phyloP scores from a whole-genome alignment of 2,329 filamentous ascomycete genomes.

The Colletotrichum endophyticum region DNA sequence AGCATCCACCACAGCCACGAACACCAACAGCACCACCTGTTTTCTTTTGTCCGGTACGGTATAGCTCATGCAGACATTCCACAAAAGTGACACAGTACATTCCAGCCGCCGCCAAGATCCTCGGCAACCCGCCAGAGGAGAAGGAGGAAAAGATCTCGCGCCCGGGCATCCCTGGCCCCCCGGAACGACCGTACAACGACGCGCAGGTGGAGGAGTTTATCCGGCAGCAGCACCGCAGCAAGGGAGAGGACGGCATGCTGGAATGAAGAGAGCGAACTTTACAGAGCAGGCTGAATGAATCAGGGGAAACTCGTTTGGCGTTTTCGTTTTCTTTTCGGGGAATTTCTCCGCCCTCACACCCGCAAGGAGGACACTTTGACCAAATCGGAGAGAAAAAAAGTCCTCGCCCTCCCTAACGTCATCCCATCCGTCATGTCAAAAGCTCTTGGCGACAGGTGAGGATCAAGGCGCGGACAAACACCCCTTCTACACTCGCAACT shows the following conservation, averaged over 20 bases:
- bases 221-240: constrained; percentile 56
- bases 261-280: neutral
- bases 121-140: constrained; percentile 39
- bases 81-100: constrained; percentile 47
- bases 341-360: neutral
- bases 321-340: neutral
- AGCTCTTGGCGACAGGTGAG: neutral
- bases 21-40: neutral
- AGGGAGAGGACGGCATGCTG: constrained; percentile 32
- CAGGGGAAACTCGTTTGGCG: neutral
- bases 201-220: constrained; percentile 57
- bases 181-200: constrained; percentile 50
- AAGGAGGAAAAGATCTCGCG: constrained; percentile 17
- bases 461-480: neutral
- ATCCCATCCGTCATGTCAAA: neutral
- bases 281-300: neutral
- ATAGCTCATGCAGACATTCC: constrained; percentile 2
- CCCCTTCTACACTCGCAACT: neutral
- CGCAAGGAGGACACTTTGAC: neutral
- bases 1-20: neutral
- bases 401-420: neutral
- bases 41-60: neutral
- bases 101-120: constrained; percentile 44
- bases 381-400: neutral
- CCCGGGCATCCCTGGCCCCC: constrained; percentile 39